Evolutionary conservation across 2,329 filamentous ascomycete genomes (phyloP).

Genomic region (Hyphodiscus sp.): DNA sequence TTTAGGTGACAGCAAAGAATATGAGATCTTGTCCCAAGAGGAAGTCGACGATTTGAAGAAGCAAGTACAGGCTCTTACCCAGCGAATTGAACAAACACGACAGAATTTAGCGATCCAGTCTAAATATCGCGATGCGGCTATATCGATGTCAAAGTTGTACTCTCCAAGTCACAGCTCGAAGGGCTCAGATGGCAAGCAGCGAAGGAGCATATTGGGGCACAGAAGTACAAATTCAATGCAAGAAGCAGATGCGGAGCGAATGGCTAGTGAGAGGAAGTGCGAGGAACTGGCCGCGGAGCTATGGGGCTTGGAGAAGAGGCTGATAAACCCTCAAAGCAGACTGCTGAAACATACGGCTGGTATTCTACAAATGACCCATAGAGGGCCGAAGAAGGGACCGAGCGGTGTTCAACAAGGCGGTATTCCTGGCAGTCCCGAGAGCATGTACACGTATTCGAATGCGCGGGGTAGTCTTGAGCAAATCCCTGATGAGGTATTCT

Average conservation of each 20-base stretch:
- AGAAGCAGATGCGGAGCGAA: conserved; percentile 67
- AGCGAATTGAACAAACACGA: conserved; percentile 74
- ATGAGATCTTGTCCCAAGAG: conserved; percentile 80
- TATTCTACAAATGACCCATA: conserved; percentile 85
- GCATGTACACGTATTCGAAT: conserved; percentile 63
- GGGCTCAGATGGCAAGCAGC: conserved; percentile 42
- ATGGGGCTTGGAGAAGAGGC: conserved; percentile 69
- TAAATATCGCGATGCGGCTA: conserved; percentile 89
- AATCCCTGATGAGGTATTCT: conserved; percentile 51
- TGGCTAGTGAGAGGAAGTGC: conserved; percentile 70
- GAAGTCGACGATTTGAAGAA: conserved; percentile 91
- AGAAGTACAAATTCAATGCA: conserved; percentile 34
- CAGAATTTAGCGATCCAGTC: conserved; percentile 82
- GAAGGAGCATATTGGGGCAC: conserved; percentile 42
- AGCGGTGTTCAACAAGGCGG: conserved; percentile 36
- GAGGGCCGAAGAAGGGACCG: conserved; percentile 49
- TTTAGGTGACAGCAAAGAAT: conserved; percentile 78
- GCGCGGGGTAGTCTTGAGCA: conserved; percentile 53
- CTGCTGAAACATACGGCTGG: conserved; percentile 88
- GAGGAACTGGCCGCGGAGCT: conserved; percentile 79
- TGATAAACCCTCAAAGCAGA: conserved; percentile 67
- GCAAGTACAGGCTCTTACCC: conserved; percentile 64
- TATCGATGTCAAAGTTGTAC: conserved; percentile 78
- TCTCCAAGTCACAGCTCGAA: conserved; percentile 51
- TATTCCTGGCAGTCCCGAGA: conserved; percentile 70